Base-by-base conservation (phyloP, 495 filamentous ascomycete genomes). In the Zalerion maritima region DNA sequence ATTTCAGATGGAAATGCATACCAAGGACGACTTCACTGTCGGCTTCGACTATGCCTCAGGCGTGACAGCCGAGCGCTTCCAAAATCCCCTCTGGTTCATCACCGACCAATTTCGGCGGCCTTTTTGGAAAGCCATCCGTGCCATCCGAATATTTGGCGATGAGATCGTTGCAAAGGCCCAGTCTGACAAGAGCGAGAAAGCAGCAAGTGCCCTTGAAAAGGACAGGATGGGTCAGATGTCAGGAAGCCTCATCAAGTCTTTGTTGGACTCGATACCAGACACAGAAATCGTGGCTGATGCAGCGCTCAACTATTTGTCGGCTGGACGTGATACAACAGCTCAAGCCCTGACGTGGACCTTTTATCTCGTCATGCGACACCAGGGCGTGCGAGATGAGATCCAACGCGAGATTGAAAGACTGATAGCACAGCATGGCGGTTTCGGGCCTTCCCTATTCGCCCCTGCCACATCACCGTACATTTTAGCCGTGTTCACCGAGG, bases 261-360 rank as follows among this genome's bases (percentile, higher is more conserved):
- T 75, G 6, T 49, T 75, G 10, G 62, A 67, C 21, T 50, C 61
- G 9, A 62, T 75, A 17, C 41, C 43, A 12, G 52, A 69, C 40
- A 45, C 63, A 24, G 32, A 52, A 10, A 38, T 61, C 7, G 63
- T 71, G 17, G 62, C 67, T 14, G 69, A 75, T 45, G 66, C 70
- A 6, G 70, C 69, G 3, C 49, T 75, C 14, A 75, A 69, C 28
- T 75, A 71, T 34, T 57, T 73, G 5, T 70, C 68, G 14, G 70
- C 69, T 6, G 58, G 69, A 17, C 45, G 70, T 33, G 70, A 75
- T 45, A 75, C 70, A 0, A 69, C 66, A 11, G 70, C 67, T 6
- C 70, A 75, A 40, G 67, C 67, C 1, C 45, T 75, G 6, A 71
- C 69, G 5, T 75, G 70, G 70, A 59, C 58, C 8, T 62, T 71